phyloP scores from a whole-genome alignment of 306 rosid species.

The Pachyrhizus erosus region DNA sequence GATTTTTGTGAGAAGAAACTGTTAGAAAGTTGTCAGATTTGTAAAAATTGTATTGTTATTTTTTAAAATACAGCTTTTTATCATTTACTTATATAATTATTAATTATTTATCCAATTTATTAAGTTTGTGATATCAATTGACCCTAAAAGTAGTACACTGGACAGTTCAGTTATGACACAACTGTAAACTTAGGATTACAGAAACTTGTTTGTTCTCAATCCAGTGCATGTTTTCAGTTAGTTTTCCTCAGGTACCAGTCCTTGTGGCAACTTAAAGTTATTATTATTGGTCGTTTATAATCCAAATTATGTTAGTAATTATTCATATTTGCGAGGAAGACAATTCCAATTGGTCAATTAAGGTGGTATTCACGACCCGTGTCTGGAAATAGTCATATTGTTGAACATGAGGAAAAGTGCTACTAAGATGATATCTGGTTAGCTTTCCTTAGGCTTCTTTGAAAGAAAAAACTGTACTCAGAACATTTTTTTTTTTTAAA shows the following conservation, averaged over 20 bases:
- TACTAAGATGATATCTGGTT: no score
- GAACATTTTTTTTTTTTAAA: no score
- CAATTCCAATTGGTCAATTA: neutral
- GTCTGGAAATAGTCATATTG: neutral
- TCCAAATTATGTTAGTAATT: neutral
- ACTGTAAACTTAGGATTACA: neutral
- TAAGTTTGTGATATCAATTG: constrained; percentile 24
- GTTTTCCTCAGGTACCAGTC: neutral
- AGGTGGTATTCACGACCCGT: neutral
- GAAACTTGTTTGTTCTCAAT: neutral
- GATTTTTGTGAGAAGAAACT: constrained; percentile 21
- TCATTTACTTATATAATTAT: constrained; percentile 13
- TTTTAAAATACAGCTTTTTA: constrained; percentile 29
- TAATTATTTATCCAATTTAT: constrained; percentile 3
- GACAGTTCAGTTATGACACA: neutral
- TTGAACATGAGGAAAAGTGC: no score
- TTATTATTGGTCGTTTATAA: neutral
- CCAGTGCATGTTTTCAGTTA: neutral
- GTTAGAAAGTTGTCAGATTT: constrained; percentile 6
- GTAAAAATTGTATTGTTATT: constrained; percentile 38
- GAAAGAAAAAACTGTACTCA: no score
- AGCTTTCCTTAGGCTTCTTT: no score
- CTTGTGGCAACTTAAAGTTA: neutral
- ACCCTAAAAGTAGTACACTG: neutral
- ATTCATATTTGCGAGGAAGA: neutral